Conservation (phyloP, 2,329 filamentous ascomycete genomes). For the Monosporascus sp. region DNA sequence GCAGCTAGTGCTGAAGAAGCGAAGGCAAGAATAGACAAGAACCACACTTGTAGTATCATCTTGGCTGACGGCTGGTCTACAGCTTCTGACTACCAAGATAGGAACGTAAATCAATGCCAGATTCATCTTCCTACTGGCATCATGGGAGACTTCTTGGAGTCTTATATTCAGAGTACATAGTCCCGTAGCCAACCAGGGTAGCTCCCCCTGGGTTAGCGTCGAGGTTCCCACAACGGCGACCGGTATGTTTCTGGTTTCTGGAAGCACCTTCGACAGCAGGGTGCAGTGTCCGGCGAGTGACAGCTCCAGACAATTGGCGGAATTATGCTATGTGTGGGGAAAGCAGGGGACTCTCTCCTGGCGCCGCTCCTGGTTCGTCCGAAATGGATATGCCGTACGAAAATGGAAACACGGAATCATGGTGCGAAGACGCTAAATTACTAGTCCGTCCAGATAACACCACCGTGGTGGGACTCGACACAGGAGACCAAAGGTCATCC, state of each 20-base stretch:
- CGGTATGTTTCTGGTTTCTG: too few species aligned
- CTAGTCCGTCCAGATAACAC: not conserved
- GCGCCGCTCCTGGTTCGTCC: not conserved
- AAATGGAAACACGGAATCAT: not conserved
- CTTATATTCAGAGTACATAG: too few species aligned
- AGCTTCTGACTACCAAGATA: not conserved
- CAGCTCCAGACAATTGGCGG: slow-evolving; percentile 7
- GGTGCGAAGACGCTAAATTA: not conserved
- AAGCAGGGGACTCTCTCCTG: not conserved
- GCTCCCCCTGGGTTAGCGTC: too few species aligned
- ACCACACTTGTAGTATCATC: slow-evolving; percentile 20
- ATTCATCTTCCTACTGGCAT: not conserved
- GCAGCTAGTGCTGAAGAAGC: slow-evolving; percentile 24
- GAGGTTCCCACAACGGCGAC: too few species aligned
- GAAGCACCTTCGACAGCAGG: not conserved
- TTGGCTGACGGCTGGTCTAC: slow-evolving; percentile 2
- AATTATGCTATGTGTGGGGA: slow-evolving; percentile 5
- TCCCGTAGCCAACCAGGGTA: too few species aligned
- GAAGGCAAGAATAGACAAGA: slow-evolving; percentile 18
- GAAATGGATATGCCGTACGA: not conserved
- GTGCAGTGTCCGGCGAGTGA: not conserved
- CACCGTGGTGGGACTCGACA: not conserved
- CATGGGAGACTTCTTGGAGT: not conserved
- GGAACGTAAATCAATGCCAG: not conserved
- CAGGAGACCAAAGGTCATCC: not conserved